These are phyloP conservation scores for Alternaria triticina DNA, from an alignment of 2,329 filamentous ascomycete species.

Conservation along the genomic window DNA sequence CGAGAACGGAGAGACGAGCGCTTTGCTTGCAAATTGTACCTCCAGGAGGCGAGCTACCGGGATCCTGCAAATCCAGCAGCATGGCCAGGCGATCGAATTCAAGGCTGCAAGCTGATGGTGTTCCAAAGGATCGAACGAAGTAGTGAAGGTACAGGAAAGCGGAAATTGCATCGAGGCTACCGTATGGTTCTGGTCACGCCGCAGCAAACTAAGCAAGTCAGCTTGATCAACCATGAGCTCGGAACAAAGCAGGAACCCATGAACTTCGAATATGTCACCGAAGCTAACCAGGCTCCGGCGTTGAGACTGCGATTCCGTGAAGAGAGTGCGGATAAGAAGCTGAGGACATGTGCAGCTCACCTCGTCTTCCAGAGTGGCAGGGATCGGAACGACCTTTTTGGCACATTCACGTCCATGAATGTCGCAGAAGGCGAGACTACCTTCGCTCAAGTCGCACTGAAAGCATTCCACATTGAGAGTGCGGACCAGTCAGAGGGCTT, in stretches of 20 bases:
- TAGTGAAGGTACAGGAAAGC: conserved; percentile 73
- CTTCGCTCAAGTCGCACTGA: conserved; percentile 71
- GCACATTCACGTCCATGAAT: conserved; percentile 74
- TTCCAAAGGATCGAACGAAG: conserved; percentile 75
- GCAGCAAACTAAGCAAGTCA: conserved; percentile 76
- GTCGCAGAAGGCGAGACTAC: conserved; percentile 71
- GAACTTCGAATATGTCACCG: conserved; percentile 71
- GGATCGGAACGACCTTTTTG: conserved; percentile 74
- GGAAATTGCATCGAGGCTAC: conserved; percentile 78
- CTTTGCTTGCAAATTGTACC: conserved; percentile 70
- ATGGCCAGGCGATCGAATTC: conserved; percentile 77
- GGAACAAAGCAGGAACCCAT: conserved; percentile 68
- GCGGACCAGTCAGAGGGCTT: conserved; percentile 57
- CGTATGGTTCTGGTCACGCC: conserved; percentile 80
- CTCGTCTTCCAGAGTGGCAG: conserved; percentile 77
- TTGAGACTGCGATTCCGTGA: conserved; percentile 75
- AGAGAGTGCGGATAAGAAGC: conserved; percentile 54
- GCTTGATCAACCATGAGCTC: conserved; percentile 75
- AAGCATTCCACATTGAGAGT: conserved; percentile 68
- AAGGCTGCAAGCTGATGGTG: conserved; percentile 73
- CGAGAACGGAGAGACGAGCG: conserved; percentile 73
- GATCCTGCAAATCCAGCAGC: conserved; percentile 72
- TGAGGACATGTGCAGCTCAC: conserved; percentile 68
- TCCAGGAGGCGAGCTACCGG: conserved; percentile 81
- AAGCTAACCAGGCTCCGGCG: conserved; percentile 70